Conservation (phyloP, 768 basidiomycete genomes). For the Dacryopinax spathularia region DNA sequence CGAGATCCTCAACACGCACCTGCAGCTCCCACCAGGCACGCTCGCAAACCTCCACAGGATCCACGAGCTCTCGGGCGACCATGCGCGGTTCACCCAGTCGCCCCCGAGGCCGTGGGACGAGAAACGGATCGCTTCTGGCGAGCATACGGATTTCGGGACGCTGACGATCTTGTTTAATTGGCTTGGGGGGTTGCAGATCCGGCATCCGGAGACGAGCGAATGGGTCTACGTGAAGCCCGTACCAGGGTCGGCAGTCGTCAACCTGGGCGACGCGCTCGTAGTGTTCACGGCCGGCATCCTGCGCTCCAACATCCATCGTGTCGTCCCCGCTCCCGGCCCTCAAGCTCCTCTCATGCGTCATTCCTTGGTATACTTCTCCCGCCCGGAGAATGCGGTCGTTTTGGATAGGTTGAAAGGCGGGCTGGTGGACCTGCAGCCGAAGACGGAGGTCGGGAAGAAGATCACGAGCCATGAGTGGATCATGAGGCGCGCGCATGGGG, state of each 20-base stretch:
- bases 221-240: conserved; percentile 31
- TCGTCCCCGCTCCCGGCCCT: conserved; percentile 41
- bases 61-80: conserved; percentile 11
- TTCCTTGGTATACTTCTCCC: conserved; percentile 55
- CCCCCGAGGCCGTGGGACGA: conserved; percentile 7
- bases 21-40: conserved; percentile 11
- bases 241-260: conserved; percentile 44
- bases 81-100: conserved; percentile 13
- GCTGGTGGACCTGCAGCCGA: conserved; percentile 13
- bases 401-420: conserved; percentile 34
- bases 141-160: conserved; percentile 15
- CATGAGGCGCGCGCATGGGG: conserved; percentile 9
- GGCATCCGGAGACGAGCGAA: conserved; percentile 8
- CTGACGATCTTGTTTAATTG: conserved; percentile 15
- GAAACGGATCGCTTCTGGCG: conserved; percentile 7
- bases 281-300: conserved; percentile 52
- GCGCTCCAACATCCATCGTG: conserved; percentile 49
- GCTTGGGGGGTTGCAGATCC: conserved; percentile 14
- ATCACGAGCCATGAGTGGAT: conserved; percentile 16
- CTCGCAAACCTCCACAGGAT: conserved; percentile 12
- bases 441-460: background rate
- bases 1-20: conserved; percentile 8
- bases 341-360: conserved; percentile 43
- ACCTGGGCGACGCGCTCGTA: conserved; percentile 46
- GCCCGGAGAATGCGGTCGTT: conserved; percentile 40